Conservation (phyloP, 2,329 filamentous ascomycete genomes). For the Venturia effusa region DNA sequence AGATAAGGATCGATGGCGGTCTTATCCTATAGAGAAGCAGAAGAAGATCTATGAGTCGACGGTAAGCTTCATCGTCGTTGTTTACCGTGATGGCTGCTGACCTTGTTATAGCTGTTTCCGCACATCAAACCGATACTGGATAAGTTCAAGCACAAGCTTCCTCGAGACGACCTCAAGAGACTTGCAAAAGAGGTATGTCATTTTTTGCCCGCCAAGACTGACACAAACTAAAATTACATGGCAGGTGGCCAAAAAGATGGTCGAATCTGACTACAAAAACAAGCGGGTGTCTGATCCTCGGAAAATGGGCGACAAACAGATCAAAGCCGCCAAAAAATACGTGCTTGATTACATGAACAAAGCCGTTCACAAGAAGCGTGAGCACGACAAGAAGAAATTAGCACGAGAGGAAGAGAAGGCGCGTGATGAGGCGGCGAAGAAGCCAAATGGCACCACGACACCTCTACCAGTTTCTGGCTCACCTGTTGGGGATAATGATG, state of each 20-base stretch:
- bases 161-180: slow-evolving; percentile 62
- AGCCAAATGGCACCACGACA: neutral
- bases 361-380: slow-evolving; percentile 65
- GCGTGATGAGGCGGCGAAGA: slow-evolving; percentile 15
- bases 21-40: slow-evolving; percentile 67
- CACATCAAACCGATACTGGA: slow-evolving; percentile 77
- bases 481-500: slow-evolving; percentile 2
- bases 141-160: slow-evolving; percentile 77
- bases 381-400: slow-evolving; percentile 54
- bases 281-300: slow-evolving; percentile 75
- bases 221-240: slow-evolving; percentile 15
- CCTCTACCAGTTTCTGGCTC: neutral
- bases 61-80: slow-evolving; percentile 42
- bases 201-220: slow-evolving; percentile 36
- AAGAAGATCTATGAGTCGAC: slow-evolving; percentile 94
- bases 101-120: slow-evolving; percentile 55
- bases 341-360: slow-evolving; percentile 82
- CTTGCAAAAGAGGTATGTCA: slow-evolving; percentile 49
- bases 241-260: slow-evolving; percentile 71
- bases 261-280: slow-evolving; percentile 85
- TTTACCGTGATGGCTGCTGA: slow-evolving; percentile 13
- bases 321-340: slow-evolving; percentile 71
- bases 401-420: slow-evolving; percentile 17
- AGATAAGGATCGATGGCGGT: slow-evolving; percentile 61
- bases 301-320: slow-evolving; percentile 64